Conservation (phyloP, 2,329 filamentous ascomycete species). For the Talaromyces sp. region DNA sequence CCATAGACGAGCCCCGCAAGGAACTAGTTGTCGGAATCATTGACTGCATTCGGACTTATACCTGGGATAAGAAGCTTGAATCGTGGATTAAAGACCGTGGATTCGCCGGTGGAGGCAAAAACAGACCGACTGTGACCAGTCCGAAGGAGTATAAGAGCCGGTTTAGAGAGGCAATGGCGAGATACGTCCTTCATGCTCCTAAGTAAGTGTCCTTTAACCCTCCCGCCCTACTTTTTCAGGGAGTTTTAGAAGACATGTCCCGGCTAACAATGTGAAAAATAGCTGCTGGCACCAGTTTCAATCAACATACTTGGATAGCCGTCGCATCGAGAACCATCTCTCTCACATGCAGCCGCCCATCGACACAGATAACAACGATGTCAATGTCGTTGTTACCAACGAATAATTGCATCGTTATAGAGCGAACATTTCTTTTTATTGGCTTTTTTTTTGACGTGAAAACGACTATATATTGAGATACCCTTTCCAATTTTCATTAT, state of each 20-base stretch:
- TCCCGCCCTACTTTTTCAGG: neutral
- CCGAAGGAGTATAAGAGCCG: constrained; percentile 96
- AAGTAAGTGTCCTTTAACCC: constrained; percentile 30
- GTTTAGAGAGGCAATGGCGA: constrained; percentile 93
- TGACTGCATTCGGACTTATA: constrained; percentile 96
- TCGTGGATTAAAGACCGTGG: constrained; percentile 98
- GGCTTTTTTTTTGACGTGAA: neutral
- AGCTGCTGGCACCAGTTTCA: constrained; percentile 46
- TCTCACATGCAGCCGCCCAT: constrained; percentile 11
- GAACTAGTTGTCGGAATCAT: constrained; percentile 97
- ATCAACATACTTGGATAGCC: constrained; percentile 23
- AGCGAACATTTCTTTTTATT: neutral
- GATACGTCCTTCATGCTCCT: constrained; percentile 58
- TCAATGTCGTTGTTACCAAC: constrained; percentile 17
- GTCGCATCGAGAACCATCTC: constrained; percentile 23
- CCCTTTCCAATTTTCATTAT: neutral
- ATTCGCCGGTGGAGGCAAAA: constrained; percentile 71
- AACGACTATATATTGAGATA: neutral
- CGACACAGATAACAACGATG: constrained; percentile 15
- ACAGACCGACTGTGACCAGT: constrained; percentile 88
- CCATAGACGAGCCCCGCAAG: constrained; percentile 82
- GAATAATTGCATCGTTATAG: constrained; percentile 8
- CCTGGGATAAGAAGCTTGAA: constrained; percentile 99
- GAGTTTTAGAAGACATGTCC: too few species aligned
- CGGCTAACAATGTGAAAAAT: constrained; percentile 1